phyloP scores from a whole-genome alignment of 768 basidiomycete genomes.

The Suillus lakei region DNA sequence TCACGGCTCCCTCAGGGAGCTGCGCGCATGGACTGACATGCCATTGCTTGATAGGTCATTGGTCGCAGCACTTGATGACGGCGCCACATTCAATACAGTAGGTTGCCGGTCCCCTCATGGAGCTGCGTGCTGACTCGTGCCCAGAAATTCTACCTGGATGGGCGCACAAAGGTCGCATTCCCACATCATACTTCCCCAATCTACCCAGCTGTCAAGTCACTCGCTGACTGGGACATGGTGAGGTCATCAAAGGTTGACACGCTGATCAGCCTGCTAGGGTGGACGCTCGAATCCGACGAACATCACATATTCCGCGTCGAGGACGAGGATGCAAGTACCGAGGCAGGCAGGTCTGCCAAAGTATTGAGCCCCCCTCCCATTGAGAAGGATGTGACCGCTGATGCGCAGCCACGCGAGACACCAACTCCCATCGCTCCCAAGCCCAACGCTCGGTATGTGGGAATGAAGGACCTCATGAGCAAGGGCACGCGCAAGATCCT shows the following conservation, averaged over 20 bases:
- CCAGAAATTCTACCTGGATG: constrained; percentile 4
- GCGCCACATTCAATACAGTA: background rate
- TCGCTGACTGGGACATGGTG: background rate
- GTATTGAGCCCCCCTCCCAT: no score
- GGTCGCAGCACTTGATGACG: background rate
- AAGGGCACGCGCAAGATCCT: background rate
- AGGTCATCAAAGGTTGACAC: background rate
- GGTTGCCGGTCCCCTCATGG: background rate
- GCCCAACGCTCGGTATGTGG: background rate
- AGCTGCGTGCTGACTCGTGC: background rate
- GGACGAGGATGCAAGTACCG: background rate
- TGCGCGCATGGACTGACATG: background rate
- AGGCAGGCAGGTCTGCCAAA: no score
- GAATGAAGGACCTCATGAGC: background rate
- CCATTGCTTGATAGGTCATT: background rate
- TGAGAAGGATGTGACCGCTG: no score
- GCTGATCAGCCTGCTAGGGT: background rate
- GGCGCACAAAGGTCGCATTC: constrained; percentile 1
- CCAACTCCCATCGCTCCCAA: background rate
- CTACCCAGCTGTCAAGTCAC: background rate
- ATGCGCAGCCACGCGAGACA: no score
- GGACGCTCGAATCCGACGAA: background rate
- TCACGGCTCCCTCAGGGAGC: background rate
- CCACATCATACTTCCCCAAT: background rate
- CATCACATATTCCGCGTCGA: background rate